Evolutionary conservation across 2,329 filamentous ascomycete genomes (phyloP).

Genomic region (Xylogone sp.): DNA sequence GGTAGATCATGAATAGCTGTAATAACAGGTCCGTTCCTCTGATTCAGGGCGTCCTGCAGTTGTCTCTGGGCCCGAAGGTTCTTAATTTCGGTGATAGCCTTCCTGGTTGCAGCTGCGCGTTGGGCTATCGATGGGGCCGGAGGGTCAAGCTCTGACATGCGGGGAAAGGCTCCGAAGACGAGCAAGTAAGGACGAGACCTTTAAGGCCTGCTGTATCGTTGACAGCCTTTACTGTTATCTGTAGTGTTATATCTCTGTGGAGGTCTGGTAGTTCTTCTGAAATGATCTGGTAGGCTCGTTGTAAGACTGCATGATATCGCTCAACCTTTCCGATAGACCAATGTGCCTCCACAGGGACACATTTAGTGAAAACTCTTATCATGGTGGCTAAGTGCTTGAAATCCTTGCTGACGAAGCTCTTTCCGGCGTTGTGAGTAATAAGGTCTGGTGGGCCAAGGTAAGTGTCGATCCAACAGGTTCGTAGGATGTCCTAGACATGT

Average conservation of each 20-base stretch:
- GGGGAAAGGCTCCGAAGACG: conserved; percentile 7
- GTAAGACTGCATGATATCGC: conserved; percentile 4
- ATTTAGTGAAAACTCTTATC: conserved; percentile 3
- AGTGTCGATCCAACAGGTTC: conserved; percentile 5
- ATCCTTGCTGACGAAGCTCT: conserved; percentile 5
- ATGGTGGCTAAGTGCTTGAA: conserved; percentile 1
- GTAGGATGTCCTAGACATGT: conserved; percentile 1
- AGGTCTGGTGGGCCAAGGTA: conserved; percentile 2
- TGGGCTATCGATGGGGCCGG: background rate
- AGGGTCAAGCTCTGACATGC: background rate
- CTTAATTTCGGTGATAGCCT: conserved; percentile 5
- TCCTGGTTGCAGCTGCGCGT: background rate
- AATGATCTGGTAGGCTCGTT: conserved; percentile 5
- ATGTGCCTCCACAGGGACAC: conserved; percentile 4
- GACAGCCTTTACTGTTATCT: conserved; percentile 12
- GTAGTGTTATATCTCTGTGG: conserved; percentile 2
- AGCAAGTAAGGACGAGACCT: conserved; percentile 7
- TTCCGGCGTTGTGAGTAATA: conserved; percentile 1
- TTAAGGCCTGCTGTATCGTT: conserved; percentile 7
- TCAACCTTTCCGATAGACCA: conserved; percentile 5
- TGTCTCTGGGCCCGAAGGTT: conserved; percentile 1
- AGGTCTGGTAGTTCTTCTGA: conserved; percentile 2
- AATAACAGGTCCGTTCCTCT: conserved; percentile 1
- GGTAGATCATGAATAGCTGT: conserved; percentile 1
- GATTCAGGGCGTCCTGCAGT: conserved; percentile 2